Base-by-base conservation (phyloP, 2,329 filamentous ascomycete species). In the Fusarium bactridioides region DNA sequence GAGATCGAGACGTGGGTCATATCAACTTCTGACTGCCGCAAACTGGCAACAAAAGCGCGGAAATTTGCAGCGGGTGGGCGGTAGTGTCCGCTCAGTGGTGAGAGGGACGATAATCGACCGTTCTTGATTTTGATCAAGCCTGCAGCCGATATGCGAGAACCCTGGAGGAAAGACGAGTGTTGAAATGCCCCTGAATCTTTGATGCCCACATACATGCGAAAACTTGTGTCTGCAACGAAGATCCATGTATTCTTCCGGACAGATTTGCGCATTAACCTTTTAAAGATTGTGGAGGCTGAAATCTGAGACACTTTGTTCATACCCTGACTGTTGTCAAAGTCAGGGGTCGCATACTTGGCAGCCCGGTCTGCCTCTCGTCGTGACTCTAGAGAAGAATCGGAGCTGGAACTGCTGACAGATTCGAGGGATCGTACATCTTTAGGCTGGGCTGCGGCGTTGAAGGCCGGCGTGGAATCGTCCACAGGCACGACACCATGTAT, bases 201-300 rank as follows among this genome's bases (percentile, higher is more conserved):
- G 84, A 97, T 96, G 53, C 94, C 94, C 38, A 97, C 90, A 79
- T 97, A 97, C 0, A 97, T 85, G 2, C 93, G 90, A 80, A 95
- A 96, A 3, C 89, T 92, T 3, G 93, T 95, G 81, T 97, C 94
- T 29, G 93, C 92, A 12, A 95, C 94, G 77, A 97, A 98, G 72
- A 97, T 97, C 95, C 95, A 97, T 9, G 93, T 96, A 77, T 95
- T 95, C 70, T 94, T 94, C 80, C 91, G 93, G 43, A 94, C 92
- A 0, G 92, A 91, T 72, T 93, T 92, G 67, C 93, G 89, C 21
- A 96, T 86, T 10, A 97, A 85, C 71, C 93, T 92, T 80, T 96
- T 94, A 79, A 95, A 88, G 7, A 97, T 86, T 2, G 92, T 91
- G 1, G 91, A 89, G 3, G 92, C 89, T 10, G 89, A 93, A 6